Conservation (phyloP, 208 protist species). For the Trichomonas gallinae region DNA sequence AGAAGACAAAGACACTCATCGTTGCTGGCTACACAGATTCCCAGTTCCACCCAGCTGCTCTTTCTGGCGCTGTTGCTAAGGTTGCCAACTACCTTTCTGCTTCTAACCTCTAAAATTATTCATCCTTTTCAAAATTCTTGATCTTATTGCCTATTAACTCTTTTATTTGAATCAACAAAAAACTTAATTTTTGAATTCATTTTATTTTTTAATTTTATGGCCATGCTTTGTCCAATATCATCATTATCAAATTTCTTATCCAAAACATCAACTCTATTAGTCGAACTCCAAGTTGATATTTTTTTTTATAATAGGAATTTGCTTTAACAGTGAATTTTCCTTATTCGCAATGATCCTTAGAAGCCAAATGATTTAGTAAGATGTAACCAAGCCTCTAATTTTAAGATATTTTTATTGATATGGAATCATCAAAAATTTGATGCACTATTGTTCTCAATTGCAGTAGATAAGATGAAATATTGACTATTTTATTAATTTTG, state of each 20-base stretch:
- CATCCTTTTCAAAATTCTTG: not conserved
- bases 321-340: no score
- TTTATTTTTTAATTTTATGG: not conserved
- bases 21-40: not conserved
- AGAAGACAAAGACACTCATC: not conserved
- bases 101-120: not conserved
- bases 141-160: not conserved
- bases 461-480: no score
- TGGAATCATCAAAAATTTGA: no score
- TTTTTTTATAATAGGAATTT: no score
- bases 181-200: not conserved
- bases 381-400: no score
- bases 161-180: not conserved
- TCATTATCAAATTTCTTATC: no score
- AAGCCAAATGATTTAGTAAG: no score
- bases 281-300: not conserved
- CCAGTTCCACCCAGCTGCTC: not conserved
- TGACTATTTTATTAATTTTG: no score
- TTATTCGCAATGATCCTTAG: no score
- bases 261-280: not conserved
- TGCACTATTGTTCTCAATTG: no score
- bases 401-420: no score
- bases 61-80: not conserved
- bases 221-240: not conserved
- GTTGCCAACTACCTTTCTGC: not conserved